Conservation (phyloP, 371 early-diverging fungal genomes). For the Funneliformis caledonium region DNA sequence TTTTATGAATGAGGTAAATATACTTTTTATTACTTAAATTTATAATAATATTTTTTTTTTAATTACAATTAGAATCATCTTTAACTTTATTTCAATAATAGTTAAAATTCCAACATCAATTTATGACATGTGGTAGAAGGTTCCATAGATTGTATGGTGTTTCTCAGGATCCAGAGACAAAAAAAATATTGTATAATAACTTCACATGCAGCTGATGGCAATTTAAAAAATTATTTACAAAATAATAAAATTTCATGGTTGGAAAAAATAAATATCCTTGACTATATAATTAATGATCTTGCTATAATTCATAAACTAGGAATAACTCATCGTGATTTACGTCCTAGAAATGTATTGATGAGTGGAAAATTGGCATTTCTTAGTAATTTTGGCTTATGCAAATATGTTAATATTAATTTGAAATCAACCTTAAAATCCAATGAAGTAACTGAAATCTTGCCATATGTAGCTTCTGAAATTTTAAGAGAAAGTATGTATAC, state of each 20-base stretch:
- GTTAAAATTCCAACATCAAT: too few relatives aligned
- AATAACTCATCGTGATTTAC: not conserved
- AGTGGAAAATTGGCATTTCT: not conserved
- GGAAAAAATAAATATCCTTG: not conserved
- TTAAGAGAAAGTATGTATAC: not conserved
- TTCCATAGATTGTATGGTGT: not conserved
- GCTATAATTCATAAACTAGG: not conserved
- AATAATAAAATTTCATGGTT: not conserved
- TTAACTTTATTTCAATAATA: too few relatives aligned
- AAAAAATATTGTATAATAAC: not conserved
- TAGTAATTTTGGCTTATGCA: not conserved
- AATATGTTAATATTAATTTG: not conserved
- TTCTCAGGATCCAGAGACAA: not conserved
- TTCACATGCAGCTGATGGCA: not conserved
- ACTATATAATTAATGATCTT: not conserved
- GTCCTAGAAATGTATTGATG: not conserved
- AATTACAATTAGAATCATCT: too few relatives aligned
- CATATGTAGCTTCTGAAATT: conserved; percentile 14
- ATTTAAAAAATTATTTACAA: not conserved
- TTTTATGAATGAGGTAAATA: too few relatives aligned
- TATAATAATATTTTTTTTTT: too few relatives aligned
- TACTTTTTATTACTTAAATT: too few relatives aligned
- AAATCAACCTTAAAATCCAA: not conserved
- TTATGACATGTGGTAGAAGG: too few relatives aligned
- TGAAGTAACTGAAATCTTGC: not conserved